phyloP scores from a whole-genome alignment of 192 early-diverging fungal species.

The Podila verticillata region DNA sequence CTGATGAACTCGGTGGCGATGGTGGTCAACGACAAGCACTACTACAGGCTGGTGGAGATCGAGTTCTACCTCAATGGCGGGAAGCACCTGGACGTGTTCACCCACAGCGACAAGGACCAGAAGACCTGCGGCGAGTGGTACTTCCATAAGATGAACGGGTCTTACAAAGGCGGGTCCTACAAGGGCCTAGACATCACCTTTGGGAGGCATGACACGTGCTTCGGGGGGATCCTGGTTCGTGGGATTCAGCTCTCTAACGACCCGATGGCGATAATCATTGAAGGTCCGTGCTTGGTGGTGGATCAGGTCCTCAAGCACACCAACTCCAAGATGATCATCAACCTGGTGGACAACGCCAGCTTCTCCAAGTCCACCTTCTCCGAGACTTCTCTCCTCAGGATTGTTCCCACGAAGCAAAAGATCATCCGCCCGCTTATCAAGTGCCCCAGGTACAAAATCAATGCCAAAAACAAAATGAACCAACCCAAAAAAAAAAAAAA shows the following conservation, averaged over 20 bases:
- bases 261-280: constrained; percentile 26
- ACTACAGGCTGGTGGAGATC: constrained; percentile 33
- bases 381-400: constrained; percentile 23
- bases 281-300: constrained; percentile 48
- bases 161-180: constrained; percentile 43
- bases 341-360: constrained; percentile 18
- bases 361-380: constrained; percentile 24
- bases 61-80: constrained; percentile 47
- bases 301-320: constrained; percentile 35
- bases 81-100: constrained; percentile 31
- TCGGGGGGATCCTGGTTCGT: constrained; percentile 45
- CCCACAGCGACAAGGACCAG: constrained; percentile 40
- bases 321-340: constrained; percentile 19
- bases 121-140: constrained; percentile 37
- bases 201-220: constrained; percentile 24
- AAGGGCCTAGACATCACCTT: constrained; percentile 50
- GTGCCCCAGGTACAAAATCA: constrained; percentile 16
- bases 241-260: constrained; percentile 35
- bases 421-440: constrained; percentile 17
- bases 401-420: constrained; percentile 26
- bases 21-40: constrained; percentile 23
- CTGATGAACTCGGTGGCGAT: constrained; percentile 27
- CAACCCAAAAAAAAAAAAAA: constrained; percentile 1
- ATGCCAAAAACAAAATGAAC: constrained; percentile 13
- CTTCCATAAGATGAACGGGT: constrained; percentile 40